Evolutionary conservation across 169 alveolate genomes (phyloP).

Genomic region (Cryptosporidium ryanae): DNA sequence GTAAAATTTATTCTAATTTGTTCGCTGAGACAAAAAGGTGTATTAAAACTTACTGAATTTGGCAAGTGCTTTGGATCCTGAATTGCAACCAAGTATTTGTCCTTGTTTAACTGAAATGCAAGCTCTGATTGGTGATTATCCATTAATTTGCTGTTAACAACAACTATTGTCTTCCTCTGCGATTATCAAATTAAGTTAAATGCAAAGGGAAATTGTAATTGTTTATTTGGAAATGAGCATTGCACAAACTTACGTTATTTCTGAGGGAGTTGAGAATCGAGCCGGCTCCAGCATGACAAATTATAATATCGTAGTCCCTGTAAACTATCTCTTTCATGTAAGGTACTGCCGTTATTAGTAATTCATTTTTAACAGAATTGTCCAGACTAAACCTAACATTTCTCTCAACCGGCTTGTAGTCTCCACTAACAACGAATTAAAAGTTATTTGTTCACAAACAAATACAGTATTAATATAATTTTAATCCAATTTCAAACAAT

Average conservation of each 20-base stretch:
- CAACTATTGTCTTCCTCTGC: conserved; percentile 80
- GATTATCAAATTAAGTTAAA: background rate
- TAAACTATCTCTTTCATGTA: conserved; percentile 33
- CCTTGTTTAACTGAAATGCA: conserved; percentile 68
- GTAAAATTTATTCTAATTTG: background rate
- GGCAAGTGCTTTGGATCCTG: conserved; percentile 4
- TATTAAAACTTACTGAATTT: conserved; percentile 22
- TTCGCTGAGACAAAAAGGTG: background rate
- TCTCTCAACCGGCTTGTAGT: conserved; percentile 18
- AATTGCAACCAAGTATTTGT: conserved; percentile 49
- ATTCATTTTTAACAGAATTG: background rate
- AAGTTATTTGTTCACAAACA: conserved; percentile 4
- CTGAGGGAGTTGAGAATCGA: conserved; percentile 80
- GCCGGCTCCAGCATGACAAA: conserved; percentile 86
- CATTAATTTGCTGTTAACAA: conserved; percentile 80
- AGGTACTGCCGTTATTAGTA: conserved; percentile 1
- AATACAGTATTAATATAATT: background rate
- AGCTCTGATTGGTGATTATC: conserved; percentile 84
- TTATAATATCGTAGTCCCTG: conserved; percentile 76
- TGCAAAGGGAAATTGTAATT: too few species aligned
- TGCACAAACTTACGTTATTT: conserved; percentile 69
- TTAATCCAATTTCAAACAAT: background rate
- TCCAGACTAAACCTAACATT: background rate
- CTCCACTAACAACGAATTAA: conserved; percentile 17
- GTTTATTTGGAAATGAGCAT: background rate